Percentiles rank a stretch among this genome's conserved stretches.
Conservation (phyloP, 768 basidiomycete genomes). For the Podaxis rugospora region DNA sequence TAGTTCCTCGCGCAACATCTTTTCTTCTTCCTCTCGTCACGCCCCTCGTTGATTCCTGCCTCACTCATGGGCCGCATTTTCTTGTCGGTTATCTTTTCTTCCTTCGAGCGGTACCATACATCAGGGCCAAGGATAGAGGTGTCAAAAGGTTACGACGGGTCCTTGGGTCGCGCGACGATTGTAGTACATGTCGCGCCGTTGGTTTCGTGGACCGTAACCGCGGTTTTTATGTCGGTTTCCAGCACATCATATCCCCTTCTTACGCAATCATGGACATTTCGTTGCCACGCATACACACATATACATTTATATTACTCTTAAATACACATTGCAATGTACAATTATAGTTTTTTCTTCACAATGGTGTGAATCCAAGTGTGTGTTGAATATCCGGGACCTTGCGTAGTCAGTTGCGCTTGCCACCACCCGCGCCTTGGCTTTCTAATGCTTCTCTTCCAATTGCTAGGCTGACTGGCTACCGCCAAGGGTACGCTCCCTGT, state of each 20-base stretch:
- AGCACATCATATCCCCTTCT: conserved; percentile 21
- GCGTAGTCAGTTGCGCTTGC: no score
- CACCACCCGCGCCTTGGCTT: neutral
- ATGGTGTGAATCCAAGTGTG: neutral
- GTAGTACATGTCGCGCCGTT: conserved; percentile 44
- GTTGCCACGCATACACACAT: conserved; percentile 13
- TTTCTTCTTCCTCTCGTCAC: conserved; percentile 15
- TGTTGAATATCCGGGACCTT: no score
- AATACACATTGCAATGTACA: conserved; percentile 17
- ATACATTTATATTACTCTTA: conserved; percentile 25
- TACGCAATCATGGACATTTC: conserved; percentile 24
- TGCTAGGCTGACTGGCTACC: conserved; percentile 3
- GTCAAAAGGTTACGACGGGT: conserved; percentile 17
- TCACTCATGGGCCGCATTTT: conserved; percentile 13
- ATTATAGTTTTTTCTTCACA: neutral
- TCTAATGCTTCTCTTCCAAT: neutral
- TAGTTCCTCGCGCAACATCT: conserved; percentile 25
- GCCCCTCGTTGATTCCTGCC: conserved; percentile 16
- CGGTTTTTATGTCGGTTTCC: neutral
- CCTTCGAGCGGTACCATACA: conserved; percentile 1
- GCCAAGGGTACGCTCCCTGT: neutral
- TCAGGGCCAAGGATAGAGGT: conserved; percentile 20
- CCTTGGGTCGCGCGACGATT: conserved; percentile 21
- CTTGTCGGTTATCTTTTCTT: conserved; percentile 11
- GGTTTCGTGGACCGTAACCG: conserved; percentile 2